Evolutionary conservation across 331 rosid genomes (phyloP).

Genomic region (Phaseolus coccineus): DNA sequence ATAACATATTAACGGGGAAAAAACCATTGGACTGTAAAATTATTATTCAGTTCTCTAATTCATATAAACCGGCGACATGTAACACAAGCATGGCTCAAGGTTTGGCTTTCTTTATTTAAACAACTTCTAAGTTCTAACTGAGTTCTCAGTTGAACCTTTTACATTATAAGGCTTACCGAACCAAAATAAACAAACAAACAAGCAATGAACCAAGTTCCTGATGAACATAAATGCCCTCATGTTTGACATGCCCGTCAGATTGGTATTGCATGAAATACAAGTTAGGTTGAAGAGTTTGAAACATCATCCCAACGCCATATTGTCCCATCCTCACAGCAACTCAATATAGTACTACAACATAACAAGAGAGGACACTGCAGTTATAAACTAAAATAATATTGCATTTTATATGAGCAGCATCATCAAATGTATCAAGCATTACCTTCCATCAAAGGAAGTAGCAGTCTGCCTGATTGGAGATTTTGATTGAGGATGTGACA

Average conservation of each 20-base stretch:
- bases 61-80: background rate
- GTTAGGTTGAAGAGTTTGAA: constrained; percentile 43
- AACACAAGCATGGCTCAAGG: background rate
- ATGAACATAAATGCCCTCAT: background rate
- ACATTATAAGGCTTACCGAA: background rate
- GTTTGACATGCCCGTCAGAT: constrained; percentile 20
- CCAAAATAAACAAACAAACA: background rate
- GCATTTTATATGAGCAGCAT: constrained; percentile 9
- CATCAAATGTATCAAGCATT: constrained; percentile 8
- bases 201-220: constrained; percentile 7
- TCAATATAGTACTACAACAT: constrained; percentile 78
- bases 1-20: background rate
- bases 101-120: background rate
- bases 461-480: constrained; percentile 96
- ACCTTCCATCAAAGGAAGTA: constrained; percentile 94
- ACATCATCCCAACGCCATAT: constrained; percentile 98
- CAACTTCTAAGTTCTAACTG: background rate
- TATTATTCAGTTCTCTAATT: background rate
- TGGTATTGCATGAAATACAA: background rate
- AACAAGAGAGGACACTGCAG: background rate
- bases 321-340: constrained; percentile 94
- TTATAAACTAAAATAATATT: background rate
- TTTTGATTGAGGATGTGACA: constrained; percentile 85
- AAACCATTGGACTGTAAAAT: too few relatives aligned
- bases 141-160: background rate